These are phyloP conservation scores for Penicillium janthinellum DNA, from an alignment of 2,329 filamentous ascomycete genomes.

Conservation along the genomic window DNA sequence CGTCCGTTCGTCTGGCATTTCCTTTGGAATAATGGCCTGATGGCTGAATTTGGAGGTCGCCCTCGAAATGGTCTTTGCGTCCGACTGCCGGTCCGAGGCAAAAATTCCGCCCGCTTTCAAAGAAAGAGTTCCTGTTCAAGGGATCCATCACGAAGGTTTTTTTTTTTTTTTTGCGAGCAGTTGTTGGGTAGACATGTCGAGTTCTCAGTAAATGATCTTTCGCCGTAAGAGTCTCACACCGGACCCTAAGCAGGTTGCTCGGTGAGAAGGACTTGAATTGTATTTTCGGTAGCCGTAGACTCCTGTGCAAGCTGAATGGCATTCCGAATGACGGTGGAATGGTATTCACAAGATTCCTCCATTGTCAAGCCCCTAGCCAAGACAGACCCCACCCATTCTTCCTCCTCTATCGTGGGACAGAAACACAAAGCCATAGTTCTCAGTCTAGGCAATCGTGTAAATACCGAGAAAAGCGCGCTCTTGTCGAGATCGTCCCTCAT, in stretches of 20 bases:
- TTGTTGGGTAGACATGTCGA: not conserved
- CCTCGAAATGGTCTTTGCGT: not conserved
- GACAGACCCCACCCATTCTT: slow-evolving; percentile 2
- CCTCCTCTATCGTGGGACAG: slow-evolving; percentile 6
- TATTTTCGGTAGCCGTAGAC: not conserved
- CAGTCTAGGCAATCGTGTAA: not conserved
- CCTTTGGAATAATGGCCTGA: not conserved
- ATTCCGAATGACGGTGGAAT: not conserved
- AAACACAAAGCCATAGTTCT: not conserved
- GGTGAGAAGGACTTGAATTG: not conserved
- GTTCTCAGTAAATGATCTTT: not conserved
- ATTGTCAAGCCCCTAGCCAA: slow-evolving; percentile 1
- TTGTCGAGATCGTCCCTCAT: not conserved
- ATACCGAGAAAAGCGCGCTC: not conserved
- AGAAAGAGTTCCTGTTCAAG: not conserved
- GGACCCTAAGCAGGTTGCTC: not conserved
- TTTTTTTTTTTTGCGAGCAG: too few species aligned
- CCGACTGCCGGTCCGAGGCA: too few species aligned
- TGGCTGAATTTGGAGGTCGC: not conserved
- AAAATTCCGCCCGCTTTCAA: not conserved
- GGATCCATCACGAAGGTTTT: not conserved
- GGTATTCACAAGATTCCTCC: not conserved
- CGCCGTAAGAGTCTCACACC: not conserved
- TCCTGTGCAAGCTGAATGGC: not conserved
- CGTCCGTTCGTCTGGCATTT: too few species aligned